Percentiles rank a stretch among this genome's conserved stretches.
Conservation (phyloP, 129 eudicot genomes). For the Pulicaria dysenterica region DNA sequence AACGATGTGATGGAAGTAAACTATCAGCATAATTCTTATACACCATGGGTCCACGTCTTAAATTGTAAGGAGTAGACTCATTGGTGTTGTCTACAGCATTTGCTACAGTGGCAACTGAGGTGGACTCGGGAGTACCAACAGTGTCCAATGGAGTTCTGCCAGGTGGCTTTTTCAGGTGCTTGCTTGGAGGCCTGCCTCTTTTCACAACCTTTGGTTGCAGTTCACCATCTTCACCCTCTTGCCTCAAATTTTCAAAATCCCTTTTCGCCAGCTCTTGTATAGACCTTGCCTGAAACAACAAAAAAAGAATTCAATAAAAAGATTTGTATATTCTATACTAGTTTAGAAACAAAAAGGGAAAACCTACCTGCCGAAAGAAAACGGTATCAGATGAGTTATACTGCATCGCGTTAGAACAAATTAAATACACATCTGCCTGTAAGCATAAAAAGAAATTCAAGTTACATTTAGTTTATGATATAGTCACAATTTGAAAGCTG, state of each 20-base stretch:
- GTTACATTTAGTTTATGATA: background rate
- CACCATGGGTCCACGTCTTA: slow-evolving; percentile 58
- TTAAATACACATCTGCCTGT: slow-evolving; percentile 84
- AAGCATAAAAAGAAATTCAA: slow-evolving; percentile 19
- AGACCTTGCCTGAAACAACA: slow-evolving; percentile 61
- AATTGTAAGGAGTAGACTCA: slow-evolving; percentile 66
- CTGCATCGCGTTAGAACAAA: slow-evolving; percentile 91
- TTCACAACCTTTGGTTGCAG: slow-evolving; percentile 78
- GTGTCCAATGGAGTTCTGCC: slow-evolving; percentile 59
- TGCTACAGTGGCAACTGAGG: slow-evolving; percentile 70
- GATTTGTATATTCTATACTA: background rate
- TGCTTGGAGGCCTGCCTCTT: slow-evolving; percentile 88
- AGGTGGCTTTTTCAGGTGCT: slow-evolving; percentile 63
- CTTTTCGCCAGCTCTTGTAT: slow-evolving; percentile 88
- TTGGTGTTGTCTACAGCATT: slow-evolving; percentile 47
- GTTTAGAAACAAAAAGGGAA: background rate
- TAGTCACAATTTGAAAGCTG: background rate
- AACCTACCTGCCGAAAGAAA: slow-evolving; percentile 80
- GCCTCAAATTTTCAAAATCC: slow-evolving; percentile 81
- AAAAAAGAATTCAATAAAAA: background rate
- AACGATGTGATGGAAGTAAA: slow-evolving; percentile 45
- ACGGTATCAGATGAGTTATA: slow-evolving; percentile 75
- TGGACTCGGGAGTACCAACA: slow-evolving; percentile 49
- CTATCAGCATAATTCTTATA: slow-evolving; percentile 54
- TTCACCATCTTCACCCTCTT: slow-evolving; percentile 79